Conservation (phyloP, 495 filamentous ascomycete genomes). For the Pseudoneurospora amorphoporcata region DNA sequence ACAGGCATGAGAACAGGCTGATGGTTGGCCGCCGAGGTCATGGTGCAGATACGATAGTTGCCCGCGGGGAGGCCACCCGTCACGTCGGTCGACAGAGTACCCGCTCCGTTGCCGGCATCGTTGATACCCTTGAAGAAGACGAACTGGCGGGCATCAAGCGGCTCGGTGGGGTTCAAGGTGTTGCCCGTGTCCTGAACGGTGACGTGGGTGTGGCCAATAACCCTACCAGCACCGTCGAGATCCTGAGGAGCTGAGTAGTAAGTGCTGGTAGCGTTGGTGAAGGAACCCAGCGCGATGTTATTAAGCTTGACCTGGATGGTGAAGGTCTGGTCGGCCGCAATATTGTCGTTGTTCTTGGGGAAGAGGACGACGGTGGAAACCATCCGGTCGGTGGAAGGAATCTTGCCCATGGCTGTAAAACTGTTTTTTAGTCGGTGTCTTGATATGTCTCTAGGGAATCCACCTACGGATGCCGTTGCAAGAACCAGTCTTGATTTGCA, state of each 20-base stretch:
- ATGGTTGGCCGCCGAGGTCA: conserved; percentile 59
- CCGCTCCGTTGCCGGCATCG: conserved; percentile 55
- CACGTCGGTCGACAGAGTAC: conserved; percentile 44
- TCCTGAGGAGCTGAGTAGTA: conserved; percentile 64
- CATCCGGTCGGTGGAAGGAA: conserved; percentile 53
- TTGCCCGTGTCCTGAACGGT: conserved; percentile 53
- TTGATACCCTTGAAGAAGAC: conserved; percentile 74
- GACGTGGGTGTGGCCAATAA: conserved; percentile 65
- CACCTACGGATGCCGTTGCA: conserved; percentile 63
- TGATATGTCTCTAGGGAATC: conserved; percentile 1
- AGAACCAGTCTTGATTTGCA: conserved; percentile 52
- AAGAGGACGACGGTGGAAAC: conserved; percentile 53
- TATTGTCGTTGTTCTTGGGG: conserved; percentile 39
- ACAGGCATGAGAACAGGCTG: conserved; percentile 72
- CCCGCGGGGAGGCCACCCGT: conserved; percentile 54
- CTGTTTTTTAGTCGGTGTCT: conserved; percentile 15
- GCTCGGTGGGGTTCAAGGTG: conserved; percentile 36
- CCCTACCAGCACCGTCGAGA: conserved; percentile 39
- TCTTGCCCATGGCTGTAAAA: conserved; percentile 55
- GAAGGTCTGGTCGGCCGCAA: conserved; percentile 44
- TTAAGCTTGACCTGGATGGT: conserved; percentile 46
- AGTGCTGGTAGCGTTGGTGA: conserved; percentile 52
- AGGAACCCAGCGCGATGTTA: conserved; percentile 54
- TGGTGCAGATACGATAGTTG: conserved; percentile 63
- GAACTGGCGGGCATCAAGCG: conserved; percentile 49